These are phyloP conservation scores for Fonsecaea nubica DNA, from an alignment of 2,329 filamentous ascomycete species.

Conservation along the genomic window DNA sequence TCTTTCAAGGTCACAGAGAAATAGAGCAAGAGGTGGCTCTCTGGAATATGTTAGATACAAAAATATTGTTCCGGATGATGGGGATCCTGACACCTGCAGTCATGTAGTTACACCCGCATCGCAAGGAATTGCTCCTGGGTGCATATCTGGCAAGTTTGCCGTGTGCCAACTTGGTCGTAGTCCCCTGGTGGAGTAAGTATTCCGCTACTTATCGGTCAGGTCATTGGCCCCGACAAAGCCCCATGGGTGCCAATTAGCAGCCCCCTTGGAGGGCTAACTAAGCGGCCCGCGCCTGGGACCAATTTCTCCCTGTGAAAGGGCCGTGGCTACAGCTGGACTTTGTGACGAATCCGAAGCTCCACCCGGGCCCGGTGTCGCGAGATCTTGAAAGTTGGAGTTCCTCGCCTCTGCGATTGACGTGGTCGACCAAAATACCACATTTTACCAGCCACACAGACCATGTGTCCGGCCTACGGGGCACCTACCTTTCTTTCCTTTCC, in stretches of 20 bases:
- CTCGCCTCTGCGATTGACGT: conserved; percentile 22
- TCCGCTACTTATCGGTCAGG: neutral
- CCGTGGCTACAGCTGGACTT: neutral
- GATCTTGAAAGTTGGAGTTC: conserved; percentile 15
- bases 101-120: too few relatives aligned
- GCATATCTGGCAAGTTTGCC: neutral
- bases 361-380: conserved; percentile 7
- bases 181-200: neutral
- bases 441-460: conserved; percentile 31
- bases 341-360: conserved; percentile 15
- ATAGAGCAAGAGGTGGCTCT: neutral
- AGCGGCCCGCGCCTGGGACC: conserved; percentile 1
- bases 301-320: neutral
- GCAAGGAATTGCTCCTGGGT: neutral
- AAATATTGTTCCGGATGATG: neutral
- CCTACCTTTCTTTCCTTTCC: conserved; percentile 10
- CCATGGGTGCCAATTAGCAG: neutral
- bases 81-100: too few relatives aligned
- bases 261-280: neutral
- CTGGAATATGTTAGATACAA: neutral
- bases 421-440: conserved; percentile 20
- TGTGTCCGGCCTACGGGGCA: neutral
- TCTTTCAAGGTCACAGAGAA: neutral
- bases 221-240: neutral
- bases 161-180: neutral